Evolutionary conservation across 2,329 filamentous ascomycete genomes (phyloP).

Genomic region (Aspergillus fumigatus): DNA sequence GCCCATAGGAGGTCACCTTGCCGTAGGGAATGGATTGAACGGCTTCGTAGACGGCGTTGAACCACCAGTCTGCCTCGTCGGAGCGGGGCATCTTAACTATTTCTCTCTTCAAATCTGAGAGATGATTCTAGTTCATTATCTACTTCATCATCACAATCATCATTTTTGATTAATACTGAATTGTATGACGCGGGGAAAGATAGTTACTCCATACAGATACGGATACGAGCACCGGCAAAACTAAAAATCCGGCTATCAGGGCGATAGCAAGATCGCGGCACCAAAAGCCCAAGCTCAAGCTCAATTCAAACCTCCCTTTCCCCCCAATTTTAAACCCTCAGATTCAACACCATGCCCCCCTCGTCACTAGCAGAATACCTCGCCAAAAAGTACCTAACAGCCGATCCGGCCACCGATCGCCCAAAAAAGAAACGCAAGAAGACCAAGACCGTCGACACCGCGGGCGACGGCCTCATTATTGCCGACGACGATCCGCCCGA

Average conservation of each 20-base stretch:
- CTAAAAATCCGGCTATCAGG: neutral
- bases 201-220: neutral
- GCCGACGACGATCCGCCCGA: slow-evolving; percentile 39
- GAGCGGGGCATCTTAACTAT: slow-evolving; percentile 37
- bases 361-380: slow-evolving; percentile 72
- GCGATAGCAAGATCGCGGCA: neutral
- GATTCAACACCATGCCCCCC: slow-evolving; percentile 43
- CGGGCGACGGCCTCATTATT: slow-evolving; percentile 37
- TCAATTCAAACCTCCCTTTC: neutral
- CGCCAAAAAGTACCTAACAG: slow-evolving; percentile 82
- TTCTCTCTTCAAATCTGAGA: neutral
- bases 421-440: slow-evolving; percentile 56
- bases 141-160: neutral
- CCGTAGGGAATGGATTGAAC: slow-evolving; percentile 81
- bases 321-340: neutral
- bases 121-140: neutral
- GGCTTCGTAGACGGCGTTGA: slow-evolving; percentile 69
- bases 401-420: slow-evolving; percentile 48
- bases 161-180: neutral
- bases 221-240: neutral
- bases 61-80: slow-evolving; percentile 48
- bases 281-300: neutral
- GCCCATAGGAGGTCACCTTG: slow-evolving; percentile 81
- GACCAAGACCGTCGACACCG: slow-evolving; percentile 44
- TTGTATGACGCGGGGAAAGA: neutral